Conservation (phyloP, 176 grass and related monocot species). For the Raddia guianensis region DNA sequence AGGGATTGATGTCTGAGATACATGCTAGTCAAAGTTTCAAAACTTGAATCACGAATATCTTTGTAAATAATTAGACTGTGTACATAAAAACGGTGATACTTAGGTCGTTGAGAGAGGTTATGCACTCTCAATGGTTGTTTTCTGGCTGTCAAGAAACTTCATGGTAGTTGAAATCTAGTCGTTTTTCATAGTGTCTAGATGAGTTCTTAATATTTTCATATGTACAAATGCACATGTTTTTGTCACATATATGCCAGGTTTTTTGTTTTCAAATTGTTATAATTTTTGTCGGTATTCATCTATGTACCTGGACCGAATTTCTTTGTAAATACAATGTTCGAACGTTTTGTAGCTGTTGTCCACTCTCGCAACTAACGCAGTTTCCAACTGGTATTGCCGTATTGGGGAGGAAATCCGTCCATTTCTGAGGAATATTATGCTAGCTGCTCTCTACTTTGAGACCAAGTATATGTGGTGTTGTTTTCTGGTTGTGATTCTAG, state of each 20-base stretch:
- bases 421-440: conserved; percentile 31
- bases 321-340: neutral
- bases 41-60: too few species aligned
- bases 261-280: neutral
- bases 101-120: too few species aligned
- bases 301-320: conserved; percentile 9
- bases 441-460: conserved; percentile 9
- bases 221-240: neutral
- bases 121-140: too few species aligned
- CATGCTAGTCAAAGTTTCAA: too few species aligned
- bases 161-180: too few species aligned
- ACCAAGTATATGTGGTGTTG: neutral
- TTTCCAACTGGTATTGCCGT: conserved; percentile 31
- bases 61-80: too few species aligned
- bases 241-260: neutral
- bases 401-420: conserved; percentile 17
- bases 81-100: too few species aligned
- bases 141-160: too few species aligned
- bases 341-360: conserved; percentile 2
- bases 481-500: conserved; percentile 9
- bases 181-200: too few species aligned
- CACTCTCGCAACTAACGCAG: conserved; percentile 6
- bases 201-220: neutral
- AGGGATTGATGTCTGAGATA: too few species aligned
- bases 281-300: conserved; percentile 12